Percentiles rank a stretch among this genome's conserved stretches.
Evolutionary conservation across 129 eudicot genomes (phyloP).

Genomic region (Cynara cardunculus): DNA sequence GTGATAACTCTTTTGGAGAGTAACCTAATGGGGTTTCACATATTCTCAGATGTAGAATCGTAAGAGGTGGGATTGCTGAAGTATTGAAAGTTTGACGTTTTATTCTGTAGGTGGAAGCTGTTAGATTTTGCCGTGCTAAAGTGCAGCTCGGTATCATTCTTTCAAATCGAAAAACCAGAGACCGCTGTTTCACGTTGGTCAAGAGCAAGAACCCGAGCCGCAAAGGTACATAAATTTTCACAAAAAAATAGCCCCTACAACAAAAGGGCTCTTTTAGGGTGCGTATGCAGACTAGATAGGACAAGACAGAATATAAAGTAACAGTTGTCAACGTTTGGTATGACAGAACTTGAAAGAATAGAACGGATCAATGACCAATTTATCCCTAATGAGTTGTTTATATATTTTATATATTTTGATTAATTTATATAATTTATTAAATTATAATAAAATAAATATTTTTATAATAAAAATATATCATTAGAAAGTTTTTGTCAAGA

Average conservation of each 20-base stretch:
- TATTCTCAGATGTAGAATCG: not conserved
- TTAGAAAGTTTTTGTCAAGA: too few relatives aligned
- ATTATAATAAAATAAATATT: too few relatives aligned
- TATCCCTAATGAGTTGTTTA: too few relatives aligned
- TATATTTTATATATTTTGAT: too few relatives aligned
- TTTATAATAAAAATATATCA: too few relatives aligned
- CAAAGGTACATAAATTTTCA: conserved; percentile 47
- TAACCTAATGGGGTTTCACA: not conserved
- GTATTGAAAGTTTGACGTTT: not conserved
- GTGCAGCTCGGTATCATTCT: conserved; percentile 66
- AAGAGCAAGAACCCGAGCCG: conserved; percentile 74
- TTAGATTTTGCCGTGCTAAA: conserved; percentile 76
- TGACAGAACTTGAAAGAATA: too few relatives aligned
- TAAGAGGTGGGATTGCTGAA: not conserved
- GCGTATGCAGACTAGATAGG: too few relatives aligned
- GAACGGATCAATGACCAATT: too few relatives aligned
- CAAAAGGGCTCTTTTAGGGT: not conserved
- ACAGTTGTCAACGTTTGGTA: too few relatives aligned
- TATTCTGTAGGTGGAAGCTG: conserved; percentile 71
- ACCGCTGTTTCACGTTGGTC: conserved; percentile 82
- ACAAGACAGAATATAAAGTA: too few relatives aligned
- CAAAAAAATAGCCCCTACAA: not conserved
- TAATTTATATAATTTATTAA: too few relatives aligned
- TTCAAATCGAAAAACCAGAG: conserved; percentile 66
- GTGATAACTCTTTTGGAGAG: not conserved